Conservation (phyloP, 2,329 filamentous ascomycete genomes). For the Pestalotiopsis sp. region DNA sequence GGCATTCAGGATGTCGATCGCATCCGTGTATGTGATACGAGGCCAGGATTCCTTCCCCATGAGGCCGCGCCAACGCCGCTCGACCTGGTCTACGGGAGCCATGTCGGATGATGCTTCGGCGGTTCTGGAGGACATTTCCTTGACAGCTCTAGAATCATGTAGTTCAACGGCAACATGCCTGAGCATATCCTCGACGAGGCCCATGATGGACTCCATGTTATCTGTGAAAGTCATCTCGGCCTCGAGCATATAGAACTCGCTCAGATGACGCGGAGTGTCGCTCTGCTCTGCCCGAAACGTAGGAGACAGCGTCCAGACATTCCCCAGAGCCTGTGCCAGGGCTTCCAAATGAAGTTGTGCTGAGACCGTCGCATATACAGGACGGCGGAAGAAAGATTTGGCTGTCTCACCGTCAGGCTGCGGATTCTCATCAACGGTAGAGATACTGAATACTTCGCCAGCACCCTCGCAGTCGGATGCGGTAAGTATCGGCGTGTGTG, state of each 20-base stretch:
- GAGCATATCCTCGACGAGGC: constrained; percentile 79
- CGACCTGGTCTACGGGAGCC: constrained; percentile 54
- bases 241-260: constrained; percentile 99
- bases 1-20: constrained; percentile 68
- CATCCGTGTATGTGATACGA: constrained; percentile 80
- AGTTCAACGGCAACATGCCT: constrained; percentile 49
- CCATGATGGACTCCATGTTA: constrained; percentile 71
- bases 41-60: constrained; percentile 63
- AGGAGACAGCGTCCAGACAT: constrained; percentile 92
- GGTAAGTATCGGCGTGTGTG: constrained; percentile 91
- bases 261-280: constrained; percentile 90
- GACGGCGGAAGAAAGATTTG: constrained; percentile 74
- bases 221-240: constrained; percentile 83
- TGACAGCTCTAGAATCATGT: constrained; percentile 41
- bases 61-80: constrained; percentile 74
- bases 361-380: constrained; percentile 96
- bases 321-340: constrained; percentile 82
- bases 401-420: constrained; percentile 36
- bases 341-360: constrained; percentile 94
- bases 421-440: constrained; percentile 38
- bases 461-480: constrained; percentile 97
- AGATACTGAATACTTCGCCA: constrained; percentile 85
- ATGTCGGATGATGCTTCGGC: constrained; percentile 46
- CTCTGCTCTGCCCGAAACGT: constrained; percentile 93
- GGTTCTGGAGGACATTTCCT: constrained; percentile 45